Base-by-base conservation (phyloP, 139 green algal genomes). In the Coelastrella sp. region DNA sequence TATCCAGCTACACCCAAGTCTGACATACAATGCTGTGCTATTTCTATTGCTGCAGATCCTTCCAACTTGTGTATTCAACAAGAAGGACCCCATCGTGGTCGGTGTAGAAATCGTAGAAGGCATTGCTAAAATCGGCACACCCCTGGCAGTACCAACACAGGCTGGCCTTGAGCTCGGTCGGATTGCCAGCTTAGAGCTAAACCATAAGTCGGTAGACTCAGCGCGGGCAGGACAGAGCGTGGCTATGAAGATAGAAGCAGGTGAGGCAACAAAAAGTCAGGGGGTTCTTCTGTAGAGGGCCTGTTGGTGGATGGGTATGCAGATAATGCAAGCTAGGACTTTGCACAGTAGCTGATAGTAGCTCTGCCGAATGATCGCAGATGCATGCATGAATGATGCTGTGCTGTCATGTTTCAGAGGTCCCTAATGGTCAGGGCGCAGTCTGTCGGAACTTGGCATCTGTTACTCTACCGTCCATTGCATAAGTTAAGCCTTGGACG, bases 81-180 rank as follows among this genome's bases (percentile, higher is more conserved):
- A 97, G 85, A 98, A 98, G 91, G 98, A 99, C 92, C 98, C 98
- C 88, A 99, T 99, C 90, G 95, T 99, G 83, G 82, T 99, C 66
- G 98, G 98, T 7, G 96, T 98, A 54, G 98, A 99, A 66, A 80
- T 98, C 16, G 71, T 93, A 56, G 94, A 97, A 89, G 95, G 94
- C 54, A 89, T 95, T 4, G 92, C 92, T 6, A 93, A 92, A 85
- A 90, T 95, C 60, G 64, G 94, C 64, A 94, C 94, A 0, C 94
- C 94, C 4, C 3, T 96, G 16, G 92, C 86, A 65, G 84, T 95
- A 22, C 93, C 92, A 20, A 91, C 80, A n/a, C 92, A 98, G 91
- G 95, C 90, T 4, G 94, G 94, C 83, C 96, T 99, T 3, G 95
- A 97, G 32, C 95, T 99, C 20, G 98, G 98, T 3, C 95, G 95